Percentiles rank a stretch among this genome's conserved stretches.
phyloP scores from a whole-genome alignment of 176 grass and related monocot species.

The Bonia amplexicaulis region DNA sequence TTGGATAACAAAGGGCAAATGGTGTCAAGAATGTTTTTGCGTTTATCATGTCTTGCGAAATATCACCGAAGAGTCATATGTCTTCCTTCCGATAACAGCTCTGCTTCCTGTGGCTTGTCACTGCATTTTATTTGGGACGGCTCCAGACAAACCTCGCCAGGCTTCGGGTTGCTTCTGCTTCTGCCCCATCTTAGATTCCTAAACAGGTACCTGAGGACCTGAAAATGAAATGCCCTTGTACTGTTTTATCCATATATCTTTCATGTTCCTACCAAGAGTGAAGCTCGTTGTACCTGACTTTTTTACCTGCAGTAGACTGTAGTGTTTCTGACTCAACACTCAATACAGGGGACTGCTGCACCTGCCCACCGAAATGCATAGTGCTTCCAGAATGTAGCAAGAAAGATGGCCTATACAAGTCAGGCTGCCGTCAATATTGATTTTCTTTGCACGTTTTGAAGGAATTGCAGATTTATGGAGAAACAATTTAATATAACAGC shows the following conservation, averaged over 20 bases:
- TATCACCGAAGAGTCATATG: neutral
- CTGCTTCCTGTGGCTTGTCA: constrained; percentile 75
- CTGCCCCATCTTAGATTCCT: neutral
- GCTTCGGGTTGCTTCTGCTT: constrained; percentile 43
- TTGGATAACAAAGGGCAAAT: neutral
- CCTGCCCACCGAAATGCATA: neutral
- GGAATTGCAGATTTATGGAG: neutral
- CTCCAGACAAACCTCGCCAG: constrained; percentile 54
- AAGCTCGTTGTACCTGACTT: neutral
- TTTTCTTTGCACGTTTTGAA: neutral
- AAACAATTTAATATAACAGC: neutral
- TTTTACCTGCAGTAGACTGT: neutral
- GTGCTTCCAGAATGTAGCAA: neutral
- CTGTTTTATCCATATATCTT: too few relatives aligned
- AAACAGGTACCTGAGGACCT: neutral
- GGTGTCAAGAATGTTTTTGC: neutral
- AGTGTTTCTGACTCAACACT: neutral
- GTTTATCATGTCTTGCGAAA: neutral
- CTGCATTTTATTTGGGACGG: constrained; percentile 77
- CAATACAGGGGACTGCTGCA: neutral
- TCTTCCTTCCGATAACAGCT: constrained; percentile 45
- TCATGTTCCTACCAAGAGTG: neutral
- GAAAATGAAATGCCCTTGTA: neutral
- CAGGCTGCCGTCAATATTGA: neutral
- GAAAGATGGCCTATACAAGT: neutral